Conservation (phyloP, 2,329 filamentous ascomycete genomes). For the Cladosporium colombiae region DNA sequence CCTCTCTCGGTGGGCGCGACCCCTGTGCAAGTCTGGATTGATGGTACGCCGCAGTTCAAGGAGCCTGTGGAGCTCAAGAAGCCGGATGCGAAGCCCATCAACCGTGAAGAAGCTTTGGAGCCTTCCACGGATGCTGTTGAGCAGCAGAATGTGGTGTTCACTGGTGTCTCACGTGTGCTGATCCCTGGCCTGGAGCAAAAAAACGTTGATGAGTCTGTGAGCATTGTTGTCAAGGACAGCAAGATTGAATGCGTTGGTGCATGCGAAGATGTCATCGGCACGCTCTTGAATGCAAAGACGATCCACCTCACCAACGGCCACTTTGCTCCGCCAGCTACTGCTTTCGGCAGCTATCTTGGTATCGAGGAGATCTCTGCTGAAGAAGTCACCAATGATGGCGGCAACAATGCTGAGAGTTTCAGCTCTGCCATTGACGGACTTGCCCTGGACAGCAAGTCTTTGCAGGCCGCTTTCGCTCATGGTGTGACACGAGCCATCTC, state of each 20-base stretch:
- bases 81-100: conserved; percentile 43
- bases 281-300: conserved; percentile 41
- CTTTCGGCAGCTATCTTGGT: conserved; percentile 61
- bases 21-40: conserved; percentile 47
- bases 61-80: conserved; percentile 55
- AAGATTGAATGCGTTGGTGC: conserved; percentile 58
- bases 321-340: conserved; percentile 61
- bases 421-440: conserved; percentile 56
- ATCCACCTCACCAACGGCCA: conserved; percentile 61
- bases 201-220: conserved; percentile 30
- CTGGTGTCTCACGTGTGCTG: conserved; percentile 56
- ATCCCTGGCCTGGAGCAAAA: conserved; percentile 48
- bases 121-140: conserved; percentile 26
- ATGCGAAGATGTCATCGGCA: conserved; percentile 50
- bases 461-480: conserved; percentile 40
- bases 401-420: conserved; percentile 55
- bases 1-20: conserved; percentile 43
- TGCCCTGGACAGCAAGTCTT: conserved; percentile 42
- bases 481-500: conserved; percentile 44
- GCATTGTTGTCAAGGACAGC: conserved; percentile 56
- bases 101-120: conserved; percentile 38
- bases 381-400: conserved; percentile 46
- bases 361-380: conserved; percentile 65
- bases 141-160: conserved; percentile 54
- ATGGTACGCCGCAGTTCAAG: conserved; percentile 54